Evolutionary conservation across 148 eudicot species (phyloP).

Genomic region (Rhododendron griersonianum): DNA sequence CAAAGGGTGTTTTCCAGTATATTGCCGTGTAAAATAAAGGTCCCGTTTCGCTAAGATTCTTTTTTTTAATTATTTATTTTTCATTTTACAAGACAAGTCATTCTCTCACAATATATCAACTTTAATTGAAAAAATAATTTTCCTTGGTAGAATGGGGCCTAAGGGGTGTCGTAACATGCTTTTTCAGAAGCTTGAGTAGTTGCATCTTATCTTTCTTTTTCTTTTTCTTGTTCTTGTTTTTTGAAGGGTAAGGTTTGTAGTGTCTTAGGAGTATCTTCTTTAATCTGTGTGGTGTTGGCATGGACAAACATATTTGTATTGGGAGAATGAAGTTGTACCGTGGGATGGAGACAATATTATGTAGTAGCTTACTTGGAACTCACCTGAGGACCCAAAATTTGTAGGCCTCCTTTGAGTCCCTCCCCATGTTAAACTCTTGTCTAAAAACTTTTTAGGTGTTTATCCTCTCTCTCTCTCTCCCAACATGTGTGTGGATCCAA

Average conservation of each 20-base stretch:
- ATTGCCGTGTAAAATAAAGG: background rate
- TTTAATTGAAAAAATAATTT: too few species aligned
- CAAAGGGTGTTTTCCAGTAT: background rate
- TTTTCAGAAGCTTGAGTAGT: background rate
- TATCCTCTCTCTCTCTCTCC: background rate
- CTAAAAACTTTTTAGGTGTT: background rate
- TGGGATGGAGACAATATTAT: background rate
- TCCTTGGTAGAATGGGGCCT: too few species aligned
- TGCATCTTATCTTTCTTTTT: background rate
- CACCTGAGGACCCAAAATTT: background rate
- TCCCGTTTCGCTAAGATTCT: too few species aligned
- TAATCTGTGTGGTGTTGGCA: background rate
- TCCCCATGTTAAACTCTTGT: background rate
- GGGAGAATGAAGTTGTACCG: background rate
- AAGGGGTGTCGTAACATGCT: background rate
- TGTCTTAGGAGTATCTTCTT: background rate
- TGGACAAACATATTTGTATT: background rate
- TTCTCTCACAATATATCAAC: too few species aligned
- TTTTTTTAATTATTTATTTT: too few species aligned
- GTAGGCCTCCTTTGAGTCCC: background rate
- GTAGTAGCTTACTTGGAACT: background rate
- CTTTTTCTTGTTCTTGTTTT: background rate
- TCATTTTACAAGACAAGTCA: too few species aligned
- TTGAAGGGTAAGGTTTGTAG: background rate
- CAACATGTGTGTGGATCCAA: too few species aligned